These are phyloP conservation scores for Aspergillus pseudonomiae DNA, from an alignment of 2,329 filamentous ascomycete species.

Conservation along the genomic window DNA sequence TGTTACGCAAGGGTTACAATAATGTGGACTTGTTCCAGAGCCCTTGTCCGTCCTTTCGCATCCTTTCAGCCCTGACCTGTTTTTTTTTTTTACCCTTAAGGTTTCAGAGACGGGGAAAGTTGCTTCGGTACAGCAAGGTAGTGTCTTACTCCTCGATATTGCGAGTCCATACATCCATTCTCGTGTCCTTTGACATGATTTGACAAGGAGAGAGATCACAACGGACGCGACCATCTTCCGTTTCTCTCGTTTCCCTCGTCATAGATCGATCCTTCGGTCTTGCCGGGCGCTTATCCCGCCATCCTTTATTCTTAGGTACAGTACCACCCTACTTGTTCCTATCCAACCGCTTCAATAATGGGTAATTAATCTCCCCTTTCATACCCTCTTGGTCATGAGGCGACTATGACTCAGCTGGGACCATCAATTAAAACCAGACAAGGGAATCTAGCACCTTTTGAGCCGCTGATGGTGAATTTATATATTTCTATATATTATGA, in stretches of 20 bases:
- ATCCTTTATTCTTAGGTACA: constrained; percentile 2
- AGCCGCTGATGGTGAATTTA: background rate
- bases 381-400: background rate
- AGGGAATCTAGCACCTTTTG: background rate
- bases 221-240: constrained; percentile 5
- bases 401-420: background rate
- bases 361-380: background rate
- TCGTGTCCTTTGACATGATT: constrained; percentile 1
- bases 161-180: background rate
- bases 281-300: constrained; percentile 16
- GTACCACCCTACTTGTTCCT: constrained; percentile 6
- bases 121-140: constrained; percentile 1
- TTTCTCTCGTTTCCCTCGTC: constrained; percentile 6
- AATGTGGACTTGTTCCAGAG: constrained; percentile 10
- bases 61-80: background rate
- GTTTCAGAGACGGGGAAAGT: background rate
- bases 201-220: constrained; percentile 10
- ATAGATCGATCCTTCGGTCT: constrained; percentile 10
- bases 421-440: background rate
- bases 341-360: constrained; percentile 7
- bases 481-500: background rate
- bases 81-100: background rate
- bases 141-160: constrained; percentile 4
- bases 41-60: constrained; percentile 3
- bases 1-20: constrained; percentile 29